These are phyloP conservation scores for Aschersonia sp. DNA, from an alignment of 2,329 filamentous ascomycete species.

Conservation along the genomic window DNA sequence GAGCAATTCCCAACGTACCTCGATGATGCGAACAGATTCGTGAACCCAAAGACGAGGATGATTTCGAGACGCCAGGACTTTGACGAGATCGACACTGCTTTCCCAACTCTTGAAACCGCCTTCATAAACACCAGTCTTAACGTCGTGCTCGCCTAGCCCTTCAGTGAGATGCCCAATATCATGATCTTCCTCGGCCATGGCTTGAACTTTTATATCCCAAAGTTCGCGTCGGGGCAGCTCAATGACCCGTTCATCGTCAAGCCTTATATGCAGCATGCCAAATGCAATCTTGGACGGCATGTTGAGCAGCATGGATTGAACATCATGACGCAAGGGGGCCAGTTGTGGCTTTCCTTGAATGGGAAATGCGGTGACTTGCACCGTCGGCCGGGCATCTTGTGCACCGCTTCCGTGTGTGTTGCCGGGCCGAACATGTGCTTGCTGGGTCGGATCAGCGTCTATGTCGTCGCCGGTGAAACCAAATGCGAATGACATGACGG, in stretches of 20 bases:
- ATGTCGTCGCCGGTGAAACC: conserved; percentile 51
- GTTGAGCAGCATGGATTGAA: conserved; percentile 34
- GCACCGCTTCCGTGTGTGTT: not conserved
- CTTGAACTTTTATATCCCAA: conserved; percentile 67
- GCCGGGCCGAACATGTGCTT: not conserved
- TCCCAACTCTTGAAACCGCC: conserved; percentile 87
- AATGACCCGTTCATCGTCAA: conserved; percentile 36
- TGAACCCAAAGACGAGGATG: conserved; percentile 16
- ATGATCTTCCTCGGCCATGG: conserved; percentile 57
- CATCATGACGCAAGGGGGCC: conserved; percentile 33
- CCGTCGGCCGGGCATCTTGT: not conserved
- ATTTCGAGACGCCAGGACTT: conserved; percentile 37
- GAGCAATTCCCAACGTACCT: conserved; percentile 26
- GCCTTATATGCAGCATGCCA: conserved; percentile 41
- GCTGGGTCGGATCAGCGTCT: conserved; percentile 21
- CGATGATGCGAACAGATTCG: conserved; percentile 30
- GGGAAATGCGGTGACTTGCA: conserved; percentile 37
- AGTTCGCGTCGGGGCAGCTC: conserved; percentile 59
- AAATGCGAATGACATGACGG: conserved; percentile 39
- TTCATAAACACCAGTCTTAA: conserved; percentile 72
- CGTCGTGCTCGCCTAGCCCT: conserved; percentile 53
- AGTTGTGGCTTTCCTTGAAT: conserved; percentile 46
- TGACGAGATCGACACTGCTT: conserved; percentile 67
- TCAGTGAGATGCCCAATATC: conserved; percentile 18
- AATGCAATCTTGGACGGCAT: conserved; percentile 66